phyloP scores from a whole-genome alignment of 352 stramenopile species.

The Phytophthora citricola region DNA sequence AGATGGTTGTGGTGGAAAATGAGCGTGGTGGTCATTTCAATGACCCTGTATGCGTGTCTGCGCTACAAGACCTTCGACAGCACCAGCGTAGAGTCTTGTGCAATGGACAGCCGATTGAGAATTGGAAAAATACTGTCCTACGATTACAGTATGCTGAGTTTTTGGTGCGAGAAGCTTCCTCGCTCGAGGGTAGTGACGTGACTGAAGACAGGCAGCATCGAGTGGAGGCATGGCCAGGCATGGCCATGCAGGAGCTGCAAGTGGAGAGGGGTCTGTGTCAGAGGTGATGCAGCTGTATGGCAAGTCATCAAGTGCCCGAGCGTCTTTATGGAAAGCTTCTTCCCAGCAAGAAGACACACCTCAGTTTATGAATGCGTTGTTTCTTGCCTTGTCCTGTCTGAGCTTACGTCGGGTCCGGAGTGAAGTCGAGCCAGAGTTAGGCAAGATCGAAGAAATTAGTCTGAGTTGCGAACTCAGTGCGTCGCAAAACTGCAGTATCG shows the following conservation, averaged over 20 bases:
- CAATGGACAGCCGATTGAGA: constrained; percentile 63
- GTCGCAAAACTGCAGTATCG: constrained; percentile 77
- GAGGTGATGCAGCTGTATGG: constrained; percentile 56
- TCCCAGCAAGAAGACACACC: constrained; percentile 31
- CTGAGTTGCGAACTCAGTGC: constrained; percentile 60
- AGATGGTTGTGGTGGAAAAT: constrained; percentile 81
- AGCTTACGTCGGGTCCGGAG: constrained; percentile 72
- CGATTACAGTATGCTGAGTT: constrained; percentile 59
- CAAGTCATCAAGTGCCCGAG: constrained; percentile 47
- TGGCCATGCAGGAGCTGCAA: constrained; percentile 28
- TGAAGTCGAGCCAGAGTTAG: constrained; percentile 78
- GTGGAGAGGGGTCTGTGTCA: constrained; percentile 58
- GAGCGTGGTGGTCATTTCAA: constrained; percentile 59
- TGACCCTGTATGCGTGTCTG: constrained; percentile 43
- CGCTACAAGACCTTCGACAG: constrained; percentile 57
- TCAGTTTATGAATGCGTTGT: constrained; percentile 48
- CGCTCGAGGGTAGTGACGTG: constrained; percentile 2
- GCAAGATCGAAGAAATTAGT: constrained; percentile 86
- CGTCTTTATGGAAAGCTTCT: constrained; percentile 55
- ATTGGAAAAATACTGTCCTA: constrained; percentile 53
- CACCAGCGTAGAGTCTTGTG: constrained; percentile 66
- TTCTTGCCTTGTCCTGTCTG: constrained; percentile 66
- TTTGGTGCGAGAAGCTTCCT: constrained; percentile 42
- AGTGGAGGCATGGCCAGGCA: constrained; percentile 35
- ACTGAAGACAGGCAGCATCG: constrained; percentile 22